Evolutionary conservation across 306 rosid genomes (phyloP), one percentile per base, ranked within the genome.

Genomic region (Glycine tomentella): DNA sequence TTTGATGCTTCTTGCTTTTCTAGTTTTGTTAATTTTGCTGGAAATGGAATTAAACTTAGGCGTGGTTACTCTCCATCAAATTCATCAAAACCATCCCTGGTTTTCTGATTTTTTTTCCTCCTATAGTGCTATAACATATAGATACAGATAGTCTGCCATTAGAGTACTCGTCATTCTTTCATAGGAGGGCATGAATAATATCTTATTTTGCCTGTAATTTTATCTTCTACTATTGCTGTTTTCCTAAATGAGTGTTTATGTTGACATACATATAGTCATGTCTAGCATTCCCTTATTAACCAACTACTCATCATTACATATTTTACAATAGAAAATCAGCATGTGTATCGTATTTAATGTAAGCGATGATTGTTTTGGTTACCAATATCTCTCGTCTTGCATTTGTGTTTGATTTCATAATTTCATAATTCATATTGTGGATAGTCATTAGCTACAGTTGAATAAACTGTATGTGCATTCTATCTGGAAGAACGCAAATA

Each of bases 11-110:
- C 97, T 83, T 94, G 98, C 67, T 87, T 93, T 90, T 85, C 98
- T 76, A 88, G 85, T 80, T 80, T 92, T 72, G 84, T 92, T 80
- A 46, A 88, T 76, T 79, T 95, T 52, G 79, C 88, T 58, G 86
- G 94, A 82, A 90, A 82, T 72, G 98, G 92, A 76, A 87, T 95
- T 81, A 95, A 92, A 85, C 89, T 95, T 82, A 87, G 98, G 82
- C 98, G 99, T 73, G 99, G 99, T 76, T 95, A 90, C 89, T 93
- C 97, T 9, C 77, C 94, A 70, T 89, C 98, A 80, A 81, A 88
- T 83, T 89, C 97, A 31, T 72, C 90, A 50, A 95, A 93, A 84
- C 97, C 94, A 40, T 84, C 94, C 42, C 94, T 93, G 96, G 99
- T 95, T 44, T 80, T 70, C 33, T 79, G 16, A n/a, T 5, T 42